Evolutionary conservation across 768 basidiomycete genomes (phyloP), one percentile per base, ranked within the genome.

Genomic region (Tricholoma saponaceum): DNA sequence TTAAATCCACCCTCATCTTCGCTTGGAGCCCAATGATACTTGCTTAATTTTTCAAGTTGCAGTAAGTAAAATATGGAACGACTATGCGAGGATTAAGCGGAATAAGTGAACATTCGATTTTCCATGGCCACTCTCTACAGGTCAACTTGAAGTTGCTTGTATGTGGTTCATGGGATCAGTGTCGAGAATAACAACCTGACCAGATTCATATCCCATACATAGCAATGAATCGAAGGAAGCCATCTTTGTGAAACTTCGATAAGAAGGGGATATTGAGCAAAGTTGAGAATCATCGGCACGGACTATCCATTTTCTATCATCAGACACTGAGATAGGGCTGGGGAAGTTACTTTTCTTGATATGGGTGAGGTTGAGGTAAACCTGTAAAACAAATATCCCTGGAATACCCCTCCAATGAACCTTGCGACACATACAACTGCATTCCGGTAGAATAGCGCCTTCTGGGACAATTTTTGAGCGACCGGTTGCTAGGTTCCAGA

Each of bases 401-500:
- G n/a, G n/a, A n/a, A n/a, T n/a, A n/a, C n/a, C n/a, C n/a, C n/a
- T n/a, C n/a, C n/a, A n/a, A n/a, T n/a, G n/a, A n/a, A n/a, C 43
- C 43, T 5, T 44, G 3, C 18, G 22, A 22, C 18, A 10, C 22
- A 23, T 44, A 44, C 20, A 9, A 44, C 43, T 44, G 9, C 18
- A 7, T 22, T 44, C 22, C 9, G 43, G 43, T 44, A 44, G 9
- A 3, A 44, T 9, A 44, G 5, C 20, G 10, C 18, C 43, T 7
- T 23, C 12, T 7, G 20, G 43, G 20, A 44, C 22, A 20, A 10
- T 20, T 44, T 44, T 12, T 44, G 43, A 22, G 7, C 22, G 3
- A 4, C 43, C 20, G 7, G 43, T 44, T 44, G 43, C 43, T 20
- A 44, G 20, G 18, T 72, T 58, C 69, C 70, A 72, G 8, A 70